Evolutionary conservation across 805 yeast genomes (phyloP), one percentile per base, ranked within the genome.

Genomic region (Myxozyma vanderwaltii): DNA sequence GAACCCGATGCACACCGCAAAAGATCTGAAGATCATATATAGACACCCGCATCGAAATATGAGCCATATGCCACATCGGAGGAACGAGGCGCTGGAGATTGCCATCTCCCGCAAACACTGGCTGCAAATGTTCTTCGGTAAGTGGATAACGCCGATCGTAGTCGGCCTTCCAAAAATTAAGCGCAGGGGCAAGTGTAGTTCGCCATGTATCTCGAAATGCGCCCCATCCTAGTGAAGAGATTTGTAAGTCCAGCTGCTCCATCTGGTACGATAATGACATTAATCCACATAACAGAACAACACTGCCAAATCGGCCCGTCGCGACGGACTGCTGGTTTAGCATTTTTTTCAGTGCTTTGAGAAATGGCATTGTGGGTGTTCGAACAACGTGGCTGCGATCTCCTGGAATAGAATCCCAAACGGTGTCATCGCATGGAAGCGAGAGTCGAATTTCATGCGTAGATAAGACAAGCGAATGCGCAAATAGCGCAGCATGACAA

Each of bases 1-100:
- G 85, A 67, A 91, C 81, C 74, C 86, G 82, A 0, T 94, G 94
- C 6, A 90, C 88, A 0, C 96, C 96, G 1, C 91, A 86, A 71
- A 78, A 86, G 4, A 88, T 85, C 54, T 87, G 87, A 58, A 88
- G 82, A 71, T 89, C 96, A 71, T 87, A 85, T 63, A 88, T 89
- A 56, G 88, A 85, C 29, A 86, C 80, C 52, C 88, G 82, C 69
- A 89, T 59, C 7, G 61, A 41, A 10, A 62, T 44, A 27, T 62
- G 63, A 10, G 61, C 58, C 61, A 62, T 54, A 31, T 52, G 65
- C 63, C 63, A 62, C 64, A 59, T 41, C 15, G 65, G 65, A n/a
- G 60, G 58, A n/a, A 62, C 56, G 5, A 44, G 40, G 3, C 56
- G 46, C 35, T 54, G 59, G 39, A 58, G 36, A 15, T 55, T 41